Percentiles rank a stretch among this genome's conserved stretches.
These are phyloP conservation scores for Phylloporus sp. DNA, from an alignment of 1,284 basidiomycete genomes.

Conservation along the genomic window DNA sequence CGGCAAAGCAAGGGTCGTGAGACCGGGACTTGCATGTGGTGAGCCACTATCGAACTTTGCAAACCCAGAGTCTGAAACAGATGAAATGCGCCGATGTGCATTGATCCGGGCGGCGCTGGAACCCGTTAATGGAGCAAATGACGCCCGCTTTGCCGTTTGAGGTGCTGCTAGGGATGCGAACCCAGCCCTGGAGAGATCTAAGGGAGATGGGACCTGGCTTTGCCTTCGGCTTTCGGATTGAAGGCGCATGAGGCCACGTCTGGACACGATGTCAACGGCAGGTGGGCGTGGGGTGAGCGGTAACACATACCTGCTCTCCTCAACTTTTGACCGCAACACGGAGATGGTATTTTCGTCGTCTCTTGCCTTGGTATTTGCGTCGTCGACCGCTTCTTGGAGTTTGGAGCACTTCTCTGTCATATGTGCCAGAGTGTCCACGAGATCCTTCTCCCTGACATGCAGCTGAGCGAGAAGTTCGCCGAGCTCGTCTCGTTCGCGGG, in stretches of 20 bases:
- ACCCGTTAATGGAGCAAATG: conserved; percentile 75
- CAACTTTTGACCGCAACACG: conserved; percentile 85
- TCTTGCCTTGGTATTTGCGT: conserved; percentile 65
- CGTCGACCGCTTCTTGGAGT: conserved; percentile 68
- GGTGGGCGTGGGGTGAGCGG: not conserved
- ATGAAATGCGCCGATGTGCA: conserved; percentile 73
- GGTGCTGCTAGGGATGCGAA: conserved; percentile 48
- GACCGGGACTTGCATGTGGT: conserved; percentile 42
- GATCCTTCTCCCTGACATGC: conserved; percentile 60
- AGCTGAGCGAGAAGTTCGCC: conserved; percentile 57
- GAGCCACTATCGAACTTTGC: conserved; percentile 41
- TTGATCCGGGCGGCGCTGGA: conserved; percentile 52
- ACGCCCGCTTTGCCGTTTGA: conserved; percentile 69
- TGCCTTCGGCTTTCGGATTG: conserved; percentile 82
- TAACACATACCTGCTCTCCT: conserved; percentile 82
- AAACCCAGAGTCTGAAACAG: conserved; percentile 63
- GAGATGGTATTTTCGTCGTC: conserved; percentile 86
- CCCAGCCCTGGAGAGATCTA: conserved; percentile 65
- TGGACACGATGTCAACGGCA: conserved; percentile 37
- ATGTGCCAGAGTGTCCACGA: conserved; percentile 66
- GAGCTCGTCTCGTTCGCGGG: conserved; percentile 73
- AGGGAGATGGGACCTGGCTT: conserved; percentile 56
- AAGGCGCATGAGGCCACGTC: conserved; percentile 88
- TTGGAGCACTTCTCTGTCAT: conserved; percentile 70
- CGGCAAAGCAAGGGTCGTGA: conserved; percentile 35